Conservation (phyloP, 2,329 filamentous ascomycete species). For the Monilinia polystroma region DNA sequence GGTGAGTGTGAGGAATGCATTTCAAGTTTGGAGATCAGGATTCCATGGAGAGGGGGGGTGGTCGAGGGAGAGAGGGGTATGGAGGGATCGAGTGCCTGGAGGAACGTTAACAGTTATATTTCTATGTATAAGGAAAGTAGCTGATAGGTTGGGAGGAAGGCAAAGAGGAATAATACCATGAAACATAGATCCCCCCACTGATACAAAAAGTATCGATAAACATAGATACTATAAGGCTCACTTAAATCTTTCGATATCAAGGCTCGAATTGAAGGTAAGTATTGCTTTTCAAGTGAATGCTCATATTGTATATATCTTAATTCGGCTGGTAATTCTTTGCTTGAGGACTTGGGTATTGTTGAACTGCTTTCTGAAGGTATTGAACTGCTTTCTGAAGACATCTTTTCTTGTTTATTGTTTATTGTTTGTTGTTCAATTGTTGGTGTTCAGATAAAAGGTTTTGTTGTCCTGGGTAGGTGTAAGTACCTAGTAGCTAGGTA, state of each 20-base stretch:
- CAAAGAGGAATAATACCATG: slow-evolving; percentile 58
- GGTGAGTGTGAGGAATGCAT: slow-evolving; percentile 79
- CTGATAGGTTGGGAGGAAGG: background rate
- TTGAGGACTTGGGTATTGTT: background rate
- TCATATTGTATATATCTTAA: slow-evolving; percentile 62
- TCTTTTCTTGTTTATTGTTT: no score
- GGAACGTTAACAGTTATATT: background rate
- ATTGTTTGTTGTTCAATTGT: background rate
- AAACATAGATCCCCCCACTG: slow-evolving; percentile 98
- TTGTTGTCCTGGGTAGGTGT: no score
- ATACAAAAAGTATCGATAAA: slow-evolving; percentile 96
- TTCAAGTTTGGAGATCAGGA: slow-evolving; percentile 94
- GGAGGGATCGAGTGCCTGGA: slow-evolving; percentile 56
- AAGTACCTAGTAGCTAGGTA: no score
- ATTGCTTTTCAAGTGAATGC: slow-evolving; percentile 57
- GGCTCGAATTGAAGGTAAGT: slow-evolving; percentile 83
- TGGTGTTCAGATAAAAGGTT: background rate
- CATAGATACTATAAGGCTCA: slow-evolving; percentile 98
- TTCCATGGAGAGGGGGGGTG: slow-evolving; percentile 71
- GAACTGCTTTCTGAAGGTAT: no score
- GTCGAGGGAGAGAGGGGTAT: slow-evolving; percentile 29
- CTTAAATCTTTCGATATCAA: slow-evolving; percentile 95
- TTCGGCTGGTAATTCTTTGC: slow-evolving; percentile 44
- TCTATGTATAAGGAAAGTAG: background rate
- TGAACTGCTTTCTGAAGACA: slow-evolving; percentile 24